Evolutionary conservation across 768 basidiomycete species (phyloP), one percentile per base, ranked within the genome.

Genomic region (Russula sp.): DNA sequence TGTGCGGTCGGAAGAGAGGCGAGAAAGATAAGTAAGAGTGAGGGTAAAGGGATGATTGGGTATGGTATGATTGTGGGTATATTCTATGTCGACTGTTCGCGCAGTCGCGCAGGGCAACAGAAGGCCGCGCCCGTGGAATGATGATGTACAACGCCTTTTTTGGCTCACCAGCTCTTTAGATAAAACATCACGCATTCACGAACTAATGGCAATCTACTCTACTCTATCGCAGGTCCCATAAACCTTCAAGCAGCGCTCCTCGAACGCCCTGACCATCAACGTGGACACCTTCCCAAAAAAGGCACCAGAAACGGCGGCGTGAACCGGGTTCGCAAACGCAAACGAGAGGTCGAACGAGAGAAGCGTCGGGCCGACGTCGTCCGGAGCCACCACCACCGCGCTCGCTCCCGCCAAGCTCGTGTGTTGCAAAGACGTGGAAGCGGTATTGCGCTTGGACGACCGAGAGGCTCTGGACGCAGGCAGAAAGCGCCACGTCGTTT

Each of bases 251-350:
- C 93, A 96, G 32, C 94, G 81, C 65, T 87, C 79, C 75, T 98
- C 94, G 68, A 99, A 99, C 1, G 95, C 94, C 56, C 86, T 76
- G 25, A 98, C 86, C 93, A 97, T 98, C 74, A 87, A 79, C 66
- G 83, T 83, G 3, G 90, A 90, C 5, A 97, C 86, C 70, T 89
- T 85, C 9, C 88, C 88, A 70, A 98, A 91, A 71, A 98, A 93
- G 3, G 85, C 76, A 22, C 86, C 80, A 5, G 91, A 90, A n/a
- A 95, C 79, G 5, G 84, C 81, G 2, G 91, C 88, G 70, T 98
- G 87, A 35, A 95, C 67, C 0, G 93, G 94, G 69, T 85, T 94
- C 49, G 88, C 81, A 71, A 98, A 98, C 29, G 88, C 83, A 73
- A 89, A 99, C 1, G 81, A 80, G 39, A 99, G 78, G 65, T 95